A percentile compares a stretch with the other conserved stretches of the same genome.
These are phyloP conservation scores for Calocybe indica DNA, from an alignment of 768 basidiomycete genomes.

Conservation along the genomic window DNA sequence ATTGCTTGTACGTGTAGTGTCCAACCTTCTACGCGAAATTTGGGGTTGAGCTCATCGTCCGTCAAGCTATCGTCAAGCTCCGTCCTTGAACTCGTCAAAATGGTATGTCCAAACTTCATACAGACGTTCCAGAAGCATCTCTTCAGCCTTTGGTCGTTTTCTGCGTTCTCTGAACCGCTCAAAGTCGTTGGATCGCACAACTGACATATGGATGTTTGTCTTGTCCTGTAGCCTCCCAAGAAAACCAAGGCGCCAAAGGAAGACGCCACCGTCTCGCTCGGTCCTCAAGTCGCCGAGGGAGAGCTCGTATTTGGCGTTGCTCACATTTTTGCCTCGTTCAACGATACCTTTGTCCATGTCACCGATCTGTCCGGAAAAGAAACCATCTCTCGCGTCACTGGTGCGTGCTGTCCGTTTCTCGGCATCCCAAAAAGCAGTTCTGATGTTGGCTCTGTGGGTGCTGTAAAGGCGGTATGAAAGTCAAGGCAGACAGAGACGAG, in stretches of 20 bases:
- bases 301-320: constrained; percentile 98
- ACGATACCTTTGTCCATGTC: constrained; percentile 99
- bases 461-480: constrained; percentile 90
- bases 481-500: constrained; percentile 99
- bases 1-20: constrained; percentile 9
- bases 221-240: constrained; percentile 63
- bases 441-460: neutral
- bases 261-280: constrained; percentile 84
- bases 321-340: constrained; percentile 99
- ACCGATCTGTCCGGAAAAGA: constrained; percentile 99
- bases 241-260: constrained; percentile 74
- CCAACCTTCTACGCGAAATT: constrained; percentile 5
- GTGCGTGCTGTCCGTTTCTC: constrained; percentile 31
- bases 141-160: constrained; percentile 1
- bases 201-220: constrained; percentile 44
- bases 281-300: constrained; percentile 93
- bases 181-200: constrained; percentile 40
- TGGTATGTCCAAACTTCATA: constrained; percentile 26
- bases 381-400: constrained; percentile 98
- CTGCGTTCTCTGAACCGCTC: constrained; percentile 1
- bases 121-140: neutral
- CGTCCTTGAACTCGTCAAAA: constrained; percentile 23
- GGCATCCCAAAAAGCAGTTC: neutral
- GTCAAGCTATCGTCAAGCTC: constrained; percentile 28
- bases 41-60: constrained; percentile 15